Evolutionary conservation across 2,329 filamentous ascomycete genomes (phyloP), one percentile per base, ranked within the genome.

Genomic region (Endoconidiophora polonica): DNA sequence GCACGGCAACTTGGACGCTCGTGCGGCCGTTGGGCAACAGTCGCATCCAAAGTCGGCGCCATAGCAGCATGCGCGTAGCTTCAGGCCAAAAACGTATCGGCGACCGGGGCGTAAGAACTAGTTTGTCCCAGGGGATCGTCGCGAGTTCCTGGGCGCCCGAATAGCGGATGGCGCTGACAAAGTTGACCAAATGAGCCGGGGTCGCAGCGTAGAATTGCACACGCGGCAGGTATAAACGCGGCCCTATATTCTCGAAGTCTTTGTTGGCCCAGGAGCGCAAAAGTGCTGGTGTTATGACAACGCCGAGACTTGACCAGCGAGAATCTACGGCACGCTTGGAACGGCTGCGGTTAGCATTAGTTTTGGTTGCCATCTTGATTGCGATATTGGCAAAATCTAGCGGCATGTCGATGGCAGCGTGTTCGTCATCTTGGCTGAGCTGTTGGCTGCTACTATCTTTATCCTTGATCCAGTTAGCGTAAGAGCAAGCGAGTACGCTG

Each of bases 1-100:
- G 47, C 23, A 41, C 47, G 6, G 47, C 47, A 14, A 49, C 47
- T 10, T 40, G 47, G 26, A 49, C 47, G 22, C 47, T 49, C 6
- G 47, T 50, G 12, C 47, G 51, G 4, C 46, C 41, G 7, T 22
- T 38, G 2, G 47, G 46, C 20, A 47, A 23, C 22, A 43, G 39
- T 18, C 51, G 47, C 44, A 45, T 20, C 41, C 48, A 44, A 7
- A 50, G 44, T 5, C 51, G 47, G 24, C 46, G 39, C 37, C 44
- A 49, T 29, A 53, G 29, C 4, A 53, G 33, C 51, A 53, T 53
- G 16, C 51, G 47, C 12, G 51, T 29, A 14, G 46, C 37, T 16
- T 49, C 47, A 4, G 44, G 12, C 41, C 46, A 53, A 20, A 23
- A 18, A 4, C 48, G 47, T 14, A 53, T 40, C 18, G 26, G 24